These are phyloP conservation scores for Phytophthora ohioensis DNA, from an alignment of 352 stramenopile species.

Conservation along the genomic window DNA sequence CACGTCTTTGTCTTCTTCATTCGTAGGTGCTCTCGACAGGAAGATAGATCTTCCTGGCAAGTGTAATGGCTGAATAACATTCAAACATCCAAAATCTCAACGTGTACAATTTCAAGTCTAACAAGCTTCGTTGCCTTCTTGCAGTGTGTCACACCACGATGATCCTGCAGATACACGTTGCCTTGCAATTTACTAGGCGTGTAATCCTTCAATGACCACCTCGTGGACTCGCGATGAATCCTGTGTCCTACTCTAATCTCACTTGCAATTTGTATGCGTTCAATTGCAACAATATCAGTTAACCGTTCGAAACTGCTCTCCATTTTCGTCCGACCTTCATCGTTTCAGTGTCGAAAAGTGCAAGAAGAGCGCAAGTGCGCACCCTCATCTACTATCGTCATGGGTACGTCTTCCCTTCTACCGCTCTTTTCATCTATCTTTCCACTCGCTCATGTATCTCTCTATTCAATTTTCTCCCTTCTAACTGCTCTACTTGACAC, in stretches of 20 bases:
- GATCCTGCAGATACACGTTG: too few species aligned
- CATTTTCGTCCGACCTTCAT: conserved; percentile 38
- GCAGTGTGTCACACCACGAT: background rate
- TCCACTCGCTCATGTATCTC: conserved; percentile 1
- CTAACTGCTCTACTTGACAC: background rate
- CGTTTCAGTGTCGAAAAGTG: conserved; percentile 28
- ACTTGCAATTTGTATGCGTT: conserved; percentile 25
- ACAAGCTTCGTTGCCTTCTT: too few species aligned
- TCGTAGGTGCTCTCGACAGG: conserved; percentile 42
- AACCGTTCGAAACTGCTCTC: conserved; percentile 33
- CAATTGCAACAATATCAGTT: conserved; percentile 27
- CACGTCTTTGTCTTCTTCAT: conserved; percentile 18
- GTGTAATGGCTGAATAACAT: conserved; percentile 59
- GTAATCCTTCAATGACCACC: background rate
- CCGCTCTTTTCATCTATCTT: background rate
- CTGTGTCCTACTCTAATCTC: conserved; percentile 1
- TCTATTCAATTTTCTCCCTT: conserved; percentile 1
- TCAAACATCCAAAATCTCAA: conserved; percentile 24
- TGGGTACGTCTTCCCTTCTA: conserved; percentile 27
- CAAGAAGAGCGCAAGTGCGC: background rate
- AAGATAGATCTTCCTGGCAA: conserved; percentile 25
- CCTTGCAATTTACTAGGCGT: too few species aligned
- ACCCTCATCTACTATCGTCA: background rate
- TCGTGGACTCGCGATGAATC: conserved; percentile 16
- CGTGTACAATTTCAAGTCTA: background rate